A percentile compares a stretch with the other conserved stretches of the same genome.
phyloP scores from a whole-genome alignment of 2,329 filamentous ascomycete species.

The Penicillium aurantiogriseum region DNA sequence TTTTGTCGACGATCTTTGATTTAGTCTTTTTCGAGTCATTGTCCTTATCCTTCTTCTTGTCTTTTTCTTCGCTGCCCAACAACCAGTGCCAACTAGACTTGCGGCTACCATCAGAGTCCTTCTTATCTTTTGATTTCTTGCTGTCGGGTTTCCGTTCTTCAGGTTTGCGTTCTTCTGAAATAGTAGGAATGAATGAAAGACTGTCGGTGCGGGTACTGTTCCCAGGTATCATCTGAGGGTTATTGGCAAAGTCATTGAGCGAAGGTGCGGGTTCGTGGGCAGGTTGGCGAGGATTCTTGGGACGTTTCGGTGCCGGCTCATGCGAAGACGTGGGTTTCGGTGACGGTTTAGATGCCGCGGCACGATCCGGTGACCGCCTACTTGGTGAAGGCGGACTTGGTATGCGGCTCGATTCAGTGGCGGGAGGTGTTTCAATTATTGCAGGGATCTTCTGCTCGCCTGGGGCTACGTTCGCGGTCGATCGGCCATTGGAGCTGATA shows the following conservation, averaged over 20 bases:
- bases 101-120: slow-evolving; percentile 66
- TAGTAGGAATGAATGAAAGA: slow-evolving; percentile 76
- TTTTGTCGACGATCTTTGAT: slow-evolving; percentile 53
- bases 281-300: slow-evolving; percentile 31
- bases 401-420: slow-evolving; percentile 38
- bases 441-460: slow-evolving; percentile 52
- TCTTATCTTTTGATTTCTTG: slow-evolving; percentile 63
- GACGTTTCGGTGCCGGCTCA: slow-evolving; percentile 42
- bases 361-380: slow-evolving; percentile 51
- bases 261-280: slow-evolving; percentile 49
- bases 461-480: slow-evolving; percentile 52
- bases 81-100: slow-evolving; percentile 83
- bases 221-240: slow-evolving; percentile 68
- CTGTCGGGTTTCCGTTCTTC: slow-evolving; percentile 75
- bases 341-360: slow-evolving; percentile 24
- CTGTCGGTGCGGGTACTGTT: slow-evolving; percentile 71
- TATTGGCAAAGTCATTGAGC: slow-evolving; percentile 64
- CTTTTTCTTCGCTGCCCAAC: slow-evolving; percentile 68
- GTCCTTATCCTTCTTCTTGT: slow-evolving; percentile 55
- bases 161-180: slow-evolving; percentile 67
- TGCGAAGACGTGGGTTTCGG: slow-evolving; percentile 40
- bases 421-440: slow-evolving; percentile 64
- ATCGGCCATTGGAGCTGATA: slow-evolving; percentile 56
- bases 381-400: slow-evolving; percentile 32
- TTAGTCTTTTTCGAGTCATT: slow-evolving; percentile 61